Evolutionary conservation across 345 rosid species (phyloP).

Genomic region (Moricandia moricandioides): DNA sequence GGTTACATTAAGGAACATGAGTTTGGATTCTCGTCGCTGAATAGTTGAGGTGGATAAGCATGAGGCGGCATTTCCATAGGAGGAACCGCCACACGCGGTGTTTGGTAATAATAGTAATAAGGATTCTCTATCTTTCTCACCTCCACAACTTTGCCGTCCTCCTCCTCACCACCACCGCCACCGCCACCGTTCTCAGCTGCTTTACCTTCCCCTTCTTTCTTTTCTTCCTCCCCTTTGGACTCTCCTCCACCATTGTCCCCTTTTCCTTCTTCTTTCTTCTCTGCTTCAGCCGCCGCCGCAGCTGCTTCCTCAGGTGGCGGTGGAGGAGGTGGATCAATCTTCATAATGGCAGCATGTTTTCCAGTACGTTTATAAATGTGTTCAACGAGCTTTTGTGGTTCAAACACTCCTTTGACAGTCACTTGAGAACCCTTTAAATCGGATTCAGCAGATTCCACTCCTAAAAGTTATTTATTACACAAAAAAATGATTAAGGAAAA

Average conservation of each 20-base stretch:
- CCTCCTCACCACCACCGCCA: conserved; percentile 27
- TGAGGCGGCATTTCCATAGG: conserved; percentile 3
- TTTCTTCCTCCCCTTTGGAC: conserved; percentile 26
- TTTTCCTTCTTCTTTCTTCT: conserved; percentile 44
- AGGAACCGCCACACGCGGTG: conserved; percentile 41
- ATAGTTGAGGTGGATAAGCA: conserved; percentile 42
- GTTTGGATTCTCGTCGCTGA: conserved; percentile 91
- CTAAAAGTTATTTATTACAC: conserved; percentile 34
- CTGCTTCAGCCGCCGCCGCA: conserved; percentile 43
- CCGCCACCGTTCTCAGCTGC: conserved; percentile 13
- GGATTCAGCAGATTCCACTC: conserved; percentile 89
- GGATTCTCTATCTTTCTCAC: conserved; percentile 56
- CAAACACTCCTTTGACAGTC: conserved; percentile 80
- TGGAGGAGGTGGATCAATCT: conserved; percentile 44
- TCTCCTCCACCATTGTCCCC: conserved; percentile 39
- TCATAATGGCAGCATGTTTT: conserved; percentile 70
- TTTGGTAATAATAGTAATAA: conserved; percentile 41
- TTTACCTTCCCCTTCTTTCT: conserved; percentile 25
- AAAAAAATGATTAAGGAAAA: neutral
- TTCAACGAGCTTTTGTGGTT: conserved; percentile 62
- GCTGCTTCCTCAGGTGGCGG: conserved; percentile 49
- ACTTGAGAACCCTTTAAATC: conserved; percentile 88
- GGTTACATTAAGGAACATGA: conserved; percentile 76
- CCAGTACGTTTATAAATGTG: conserved; percentile 72
- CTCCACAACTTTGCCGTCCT: conserved; percentile 52